Evolutionary conservation across 352 stramenopile genomes (phyloP), one percentile per base, ranked within the genome.

Genomic region (Phytopythium kandeliae): DNA sequence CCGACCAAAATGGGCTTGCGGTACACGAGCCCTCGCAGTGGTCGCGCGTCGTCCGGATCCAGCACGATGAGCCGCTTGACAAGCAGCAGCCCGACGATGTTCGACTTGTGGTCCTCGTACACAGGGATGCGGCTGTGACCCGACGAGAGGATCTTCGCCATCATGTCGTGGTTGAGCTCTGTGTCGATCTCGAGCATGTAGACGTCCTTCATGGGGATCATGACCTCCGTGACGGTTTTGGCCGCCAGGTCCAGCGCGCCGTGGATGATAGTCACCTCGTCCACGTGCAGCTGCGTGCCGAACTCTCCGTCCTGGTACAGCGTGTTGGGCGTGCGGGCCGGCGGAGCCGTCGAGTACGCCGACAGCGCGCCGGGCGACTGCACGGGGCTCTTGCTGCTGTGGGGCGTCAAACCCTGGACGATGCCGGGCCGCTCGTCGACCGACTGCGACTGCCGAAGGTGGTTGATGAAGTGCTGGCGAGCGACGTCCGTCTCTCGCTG

Each of bases 191-290:
- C 76, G 22, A 98, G 60, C 62, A 92, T 91, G 68, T 82, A 97
- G 2, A 97, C 82, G 38, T 93, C 57, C 3, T 76, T 44, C 48
- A 96, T 79, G 9, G 84, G 86, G 33, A 96, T 96, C 80, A 95
- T 97, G 17, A 96, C 78, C 52, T 97, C 79, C 1, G 55, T 62
- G 4, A 95, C 84, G 1, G 78, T 88, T 55, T 92, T 97, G 38
- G 85, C 72, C 17, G 81, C 87, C 41, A 98, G 71, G 44, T 87
- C 68, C 41, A 98, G 54, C 12, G 90, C 88, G 30, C 92, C 95
- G 57, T 96, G 86, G 49, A 98, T 95, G 55, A 98, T 96, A 2
- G 73, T 92, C 2, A 97, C 86, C 67, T 98, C 91, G 56, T 97
- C 86, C 30, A 74, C 72, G 50, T 87, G 66, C n/a, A 92, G 51